Evolutionary conservation across 225 moss, liverwort and hornwort genomes (phyloP).

Genomic region (Pseudisothecium myosuroides): DNA sequence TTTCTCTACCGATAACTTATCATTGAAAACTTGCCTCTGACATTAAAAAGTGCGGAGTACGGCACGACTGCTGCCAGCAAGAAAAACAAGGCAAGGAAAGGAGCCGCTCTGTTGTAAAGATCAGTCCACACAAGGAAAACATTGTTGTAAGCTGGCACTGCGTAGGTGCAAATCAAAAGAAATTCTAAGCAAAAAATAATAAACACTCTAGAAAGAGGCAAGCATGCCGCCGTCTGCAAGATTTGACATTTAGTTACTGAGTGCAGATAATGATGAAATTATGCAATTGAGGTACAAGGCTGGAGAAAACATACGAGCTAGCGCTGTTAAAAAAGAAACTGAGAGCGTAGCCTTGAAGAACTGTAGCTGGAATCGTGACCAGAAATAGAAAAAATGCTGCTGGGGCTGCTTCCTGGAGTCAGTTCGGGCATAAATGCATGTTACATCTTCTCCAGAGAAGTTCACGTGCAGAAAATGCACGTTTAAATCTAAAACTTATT

Average conservation of each 20-base stretch:
- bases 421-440: neutral
- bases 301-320: slow-evolving; percentile 32
- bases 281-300: neutral
- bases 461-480: neutral
- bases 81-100: slow-evolving; percentile 49
- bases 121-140: neutral
- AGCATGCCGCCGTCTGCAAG: neutral
- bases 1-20: neutral
- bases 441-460: neutral
- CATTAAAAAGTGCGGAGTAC: slow-evolving; percentile 36
- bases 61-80: slow-evolving; percentile 56
- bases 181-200: neutral
- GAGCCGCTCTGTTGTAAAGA: slow-evolving; percentile 50
- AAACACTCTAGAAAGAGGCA: neutral
- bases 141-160: neutral
- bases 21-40: slow-evolving; percentile 34
- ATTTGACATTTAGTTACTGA: neutral
- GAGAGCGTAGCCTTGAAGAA: slow-evolving; percentile 54
- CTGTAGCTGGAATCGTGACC: slow-evolving; percentile 61
- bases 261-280: neutral
- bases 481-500: neutral
- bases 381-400: slow-evolving; percentile 57
- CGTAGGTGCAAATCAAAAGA: neutral
- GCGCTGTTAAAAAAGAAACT: slow-evolving; percentile 58
- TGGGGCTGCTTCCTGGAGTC: slow-evolving; percentile 60